Conservation (phyloP, 108 stramenopile species). For the Discostella stelligeroides region DNA sequence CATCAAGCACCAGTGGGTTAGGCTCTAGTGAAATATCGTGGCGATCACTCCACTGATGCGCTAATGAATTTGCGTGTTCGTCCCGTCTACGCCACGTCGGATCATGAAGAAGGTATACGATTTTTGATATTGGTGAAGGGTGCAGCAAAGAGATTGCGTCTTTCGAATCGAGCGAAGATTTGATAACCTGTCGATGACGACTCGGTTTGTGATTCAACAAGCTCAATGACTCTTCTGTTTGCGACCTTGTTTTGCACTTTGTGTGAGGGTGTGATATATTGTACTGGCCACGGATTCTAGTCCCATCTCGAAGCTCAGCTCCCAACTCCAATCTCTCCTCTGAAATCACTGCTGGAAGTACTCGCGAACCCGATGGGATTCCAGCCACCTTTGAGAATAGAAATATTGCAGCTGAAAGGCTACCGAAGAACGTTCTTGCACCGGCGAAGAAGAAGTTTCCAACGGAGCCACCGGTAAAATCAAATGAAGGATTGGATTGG, state of each 20-base stretch:
- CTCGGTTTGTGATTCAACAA: neutral
- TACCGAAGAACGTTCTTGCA: slow-evolving; percentile 46
- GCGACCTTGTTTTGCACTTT: neutral
- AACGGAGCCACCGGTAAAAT: slow-evolving; percentile 42
- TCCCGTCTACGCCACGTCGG: slow-evolving; percentile 22
- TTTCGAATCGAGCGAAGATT: slow-evolving; percentile 20
- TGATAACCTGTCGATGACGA: slow-evolving; percentile 27
- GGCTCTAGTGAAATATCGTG: slow-evolving; percentile 44
- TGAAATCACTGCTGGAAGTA: slow-evolving; percentile 47
- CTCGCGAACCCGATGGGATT: slow-evolving; percentile 42
- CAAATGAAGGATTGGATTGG: slow-evolving; percentile 28
- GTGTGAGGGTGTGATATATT: slow-evolving; percentile 45
- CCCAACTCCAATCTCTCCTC: slow-evolving; percentile 48
- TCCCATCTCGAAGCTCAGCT: slow-evolving; percentile 38
- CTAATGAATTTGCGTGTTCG: neutral
- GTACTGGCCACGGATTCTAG: slow-evolving; percentile 48
- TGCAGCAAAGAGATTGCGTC: slow-evolving; percentile 30
- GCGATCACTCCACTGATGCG: slow-evolving; percentile 34
- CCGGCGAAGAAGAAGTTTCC: slow-evolving; percentile 53
- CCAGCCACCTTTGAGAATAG: slow-evolving; percentile 47
- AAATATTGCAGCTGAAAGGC: slow-evolving; percentile 50
- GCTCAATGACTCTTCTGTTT: neutral
- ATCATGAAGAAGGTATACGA: slow-evolving; percentile 44
- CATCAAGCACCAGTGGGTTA: slow-evolving; percentile 50
- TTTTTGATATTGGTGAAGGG: slow-evolving; percentile 33